Base-by-base conservation (phyloP, 768 basidiomycete species). In the Auricularia cornea region DNA sequence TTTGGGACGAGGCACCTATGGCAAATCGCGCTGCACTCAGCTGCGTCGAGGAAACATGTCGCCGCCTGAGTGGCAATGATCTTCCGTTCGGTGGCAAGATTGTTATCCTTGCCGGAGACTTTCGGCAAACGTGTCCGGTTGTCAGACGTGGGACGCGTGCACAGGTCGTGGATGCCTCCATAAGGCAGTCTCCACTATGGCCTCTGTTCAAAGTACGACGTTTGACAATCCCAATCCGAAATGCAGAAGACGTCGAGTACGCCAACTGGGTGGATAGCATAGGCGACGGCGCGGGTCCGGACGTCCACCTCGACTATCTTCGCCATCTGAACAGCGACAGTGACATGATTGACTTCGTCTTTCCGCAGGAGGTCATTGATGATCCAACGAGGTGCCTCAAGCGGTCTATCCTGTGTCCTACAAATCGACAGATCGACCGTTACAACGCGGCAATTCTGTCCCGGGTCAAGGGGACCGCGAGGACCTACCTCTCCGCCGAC, bases 81-180 rank as follows among this genome's bases (percentile, higher is more conserved):
- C 41, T 64, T 12, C 74, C 73, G 0, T 81, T 79, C 69, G 77
- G 77, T 1, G 77, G 75, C 1, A 79, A 75, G 59, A 63, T 72
- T 16, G 62, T 78, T 18, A 62, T 79, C n/a, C 69, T 75, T 1
- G 66, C 76, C 2, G 78, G 77, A 0, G 78, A 79, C 64, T 79
- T 79, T 65, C 67, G 77, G 1, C 79, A 79, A 65, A 77, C 74
- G 1, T 75, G 71, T 51, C 79, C 79, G 20, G 76, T 80, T 14
- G 68, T 79, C 20, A 59, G 66, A 14, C 29, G 71, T 1, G 77
- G 74, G 0, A 70, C 72, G 0, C 68, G 70, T 16, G 33, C 66
- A 64, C 33, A 35, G 14, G 33, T 35, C 8, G 33, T 35, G 14
- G 33, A 35, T 35, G 33, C 33, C 8, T 35, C 33, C 33, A 35